Conservation (phyloP, 2,329 filamentous ascomycete genomes). For the Colletotrichum limetticola region DNA sequence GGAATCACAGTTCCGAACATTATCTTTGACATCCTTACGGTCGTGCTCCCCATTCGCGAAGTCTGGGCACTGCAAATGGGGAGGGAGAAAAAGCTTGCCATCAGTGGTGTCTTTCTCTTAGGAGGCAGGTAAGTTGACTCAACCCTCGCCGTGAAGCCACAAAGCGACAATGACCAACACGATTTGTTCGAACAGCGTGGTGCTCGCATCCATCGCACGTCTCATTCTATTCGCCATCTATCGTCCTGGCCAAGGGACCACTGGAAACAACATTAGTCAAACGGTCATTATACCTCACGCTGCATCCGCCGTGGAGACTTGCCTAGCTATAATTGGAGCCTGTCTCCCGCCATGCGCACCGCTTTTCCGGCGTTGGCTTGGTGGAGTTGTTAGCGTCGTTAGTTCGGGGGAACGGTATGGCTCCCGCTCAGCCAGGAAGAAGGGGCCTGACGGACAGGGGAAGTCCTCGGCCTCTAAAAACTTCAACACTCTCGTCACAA, state of each 20-base stretch:
- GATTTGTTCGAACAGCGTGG: not conserved
- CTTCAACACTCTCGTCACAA: not conserved
- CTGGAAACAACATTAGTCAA: constrained; percentile 11
- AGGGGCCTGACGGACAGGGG: not conserved
- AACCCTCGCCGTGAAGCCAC: not conserved
- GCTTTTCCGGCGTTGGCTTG: constrained; percentile 1
- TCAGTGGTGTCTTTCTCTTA: constrained; percentile 1
- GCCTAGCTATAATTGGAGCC: constrained; percentile 9
- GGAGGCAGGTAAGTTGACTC: not conserved
- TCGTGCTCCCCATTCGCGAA: constrained; percentile 1
- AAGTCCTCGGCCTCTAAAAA: not conserved
- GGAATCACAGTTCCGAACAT: not conserved
- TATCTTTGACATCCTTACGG: not conserved
- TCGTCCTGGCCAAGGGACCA: not conserved
- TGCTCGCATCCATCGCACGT: not conserved
- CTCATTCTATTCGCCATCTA: not conserved
- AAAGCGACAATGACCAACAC: not conserved
- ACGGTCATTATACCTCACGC: constrained; percentile 7
- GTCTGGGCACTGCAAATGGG: constrained; percentile 9
- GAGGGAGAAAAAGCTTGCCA: constrained; percentile 7
- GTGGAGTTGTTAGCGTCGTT: not conserved
- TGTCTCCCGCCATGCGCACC: constrained; percentile 4
- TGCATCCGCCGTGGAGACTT: not conserved
- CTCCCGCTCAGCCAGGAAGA: not conserved
- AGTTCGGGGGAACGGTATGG: constrained; percentile 2